phyloP scores from a whole-genome alignment of 352 stramenopile genomes.

The Phytopythium boreale region DNA sequence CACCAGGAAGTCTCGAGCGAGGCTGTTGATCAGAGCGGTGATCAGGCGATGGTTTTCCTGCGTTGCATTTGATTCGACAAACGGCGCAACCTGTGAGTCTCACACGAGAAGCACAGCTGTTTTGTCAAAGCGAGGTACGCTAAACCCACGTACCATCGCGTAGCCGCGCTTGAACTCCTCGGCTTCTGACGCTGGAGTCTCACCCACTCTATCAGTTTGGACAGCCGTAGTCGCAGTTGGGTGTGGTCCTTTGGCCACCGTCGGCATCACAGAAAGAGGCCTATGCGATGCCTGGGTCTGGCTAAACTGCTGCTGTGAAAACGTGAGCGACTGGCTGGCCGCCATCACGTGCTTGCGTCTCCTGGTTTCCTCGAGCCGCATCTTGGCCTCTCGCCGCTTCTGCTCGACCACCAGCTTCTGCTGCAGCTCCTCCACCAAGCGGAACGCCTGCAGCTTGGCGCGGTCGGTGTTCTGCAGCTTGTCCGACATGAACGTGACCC shows the following conservation, averaged over 20 bases:
- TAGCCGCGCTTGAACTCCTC: slow-evolving; percentile 11
- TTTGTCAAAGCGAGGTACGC: too few species aligned
- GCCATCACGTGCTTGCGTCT: slow-evolving; percentile 61
- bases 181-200: neutral
- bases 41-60: slow-evolving; percentile 41
- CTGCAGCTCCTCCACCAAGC: slow-evolving; percentile 55
- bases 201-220: slow-evolving; percentile 26
- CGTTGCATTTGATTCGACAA: neutral
- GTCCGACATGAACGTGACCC: slow-evolving; percentile 44
- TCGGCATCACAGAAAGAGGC: slow-evolving; percentile 7
- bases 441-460: slow-evolving; percentile 39
- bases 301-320: slow-evolving; percentile 23
- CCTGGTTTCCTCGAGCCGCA: slow-evolving; percentile 57
- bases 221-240: slow-evolving; percentile 16
- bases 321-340: slow-evolving; percentile 40
- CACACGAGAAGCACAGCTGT: neutral
- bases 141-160: neutral
- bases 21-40: slow-evolving; percentile 35
- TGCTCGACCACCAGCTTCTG: slow-evolving; percentile 52
- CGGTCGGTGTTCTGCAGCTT: slow-evolving; percentile 63
- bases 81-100: neutral
- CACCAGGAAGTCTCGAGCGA: slow-evolving; percentile 23
- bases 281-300: slow-evolving; percentile 12
- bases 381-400: slow-evolving; percentile 69
- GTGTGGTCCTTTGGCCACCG: slow-evolving; percentile 9